phyloP scores from a whole-genome alignment of 2,329 filamentous ascomycete genomes.

The Ophiostoma sp. region DNA sequence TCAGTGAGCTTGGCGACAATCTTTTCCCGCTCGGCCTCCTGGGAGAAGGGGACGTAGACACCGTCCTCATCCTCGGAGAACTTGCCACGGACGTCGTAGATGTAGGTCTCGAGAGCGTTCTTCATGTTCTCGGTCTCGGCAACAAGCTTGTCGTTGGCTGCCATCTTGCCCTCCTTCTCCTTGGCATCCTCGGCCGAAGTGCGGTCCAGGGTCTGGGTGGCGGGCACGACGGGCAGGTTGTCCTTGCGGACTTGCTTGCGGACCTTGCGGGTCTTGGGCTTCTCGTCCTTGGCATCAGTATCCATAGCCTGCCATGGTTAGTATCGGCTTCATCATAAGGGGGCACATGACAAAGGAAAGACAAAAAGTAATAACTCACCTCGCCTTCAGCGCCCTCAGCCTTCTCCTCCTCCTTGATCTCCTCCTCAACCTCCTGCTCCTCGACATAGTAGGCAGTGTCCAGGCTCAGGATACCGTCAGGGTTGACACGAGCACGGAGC shows the following conservation, averaged over 20 bases:
- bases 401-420: constrained; percentile 40
- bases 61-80: constrained; percentile 20
- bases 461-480: constrained; percentile 92
- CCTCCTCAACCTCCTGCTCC: constrained; percentile 89
- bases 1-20: constrained; percentile 76
- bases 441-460: constrained; percentile 98
- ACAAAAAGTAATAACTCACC: background rate
- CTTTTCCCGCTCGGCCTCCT: constrained; percentile 44
- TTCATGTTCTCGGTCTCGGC: constrained; percentile 99
- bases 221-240: constrained; percentile 79
- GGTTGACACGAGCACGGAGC: constrained; percentile 92
- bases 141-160: constrained; percentile 97
- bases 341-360: background rate
- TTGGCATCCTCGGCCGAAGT: constrained; percentile 58
- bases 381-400: constrained; percentile 14
- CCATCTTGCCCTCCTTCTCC: constrained; percentile 86
- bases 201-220: constrained; percentile 72
- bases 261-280: constrained; percentile 83
- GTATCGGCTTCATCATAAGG: background rate
- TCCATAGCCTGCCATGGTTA: constrained; percentile 59
- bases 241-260: constrained; percentile 99
- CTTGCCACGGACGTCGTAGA: constrained; percentile 95
- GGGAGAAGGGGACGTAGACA: constrained; percentile 23
- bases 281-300: constrained; percentile 57
- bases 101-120: constrained; percentile 97